Evolutionary conservation across 2,329 filamentous ascomycete genomes (phyloP).

Genomic region (Cladobotryum protrusum): DNA sequence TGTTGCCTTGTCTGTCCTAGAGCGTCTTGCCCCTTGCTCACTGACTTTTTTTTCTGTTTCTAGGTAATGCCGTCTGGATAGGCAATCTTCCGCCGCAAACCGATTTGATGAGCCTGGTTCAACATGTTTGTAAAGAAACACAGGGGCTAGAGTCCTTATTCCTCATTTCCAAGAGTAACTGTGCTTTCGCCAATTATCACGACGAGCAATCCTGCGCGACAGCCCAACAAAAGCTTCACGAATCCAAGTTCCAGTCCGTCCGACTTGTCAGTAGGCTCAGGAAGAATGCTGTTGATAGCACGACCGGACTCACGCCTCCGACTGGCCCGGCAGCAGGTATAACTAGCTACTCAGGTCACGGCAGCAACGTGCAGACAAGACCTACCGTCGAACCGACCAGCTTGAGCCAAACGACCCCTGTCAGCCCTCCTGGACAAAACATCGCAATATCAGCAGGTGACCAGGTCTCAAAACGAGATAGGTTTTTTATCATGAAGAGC

Average conservation of each 20-base stretch:
- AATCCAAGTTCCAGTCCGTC: slow-evolving; percentile 81
- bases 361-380: slow-evolving; percentile 12
- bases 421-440: neutral
- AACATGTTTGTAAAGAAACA: slow-evolving; percentile 79
- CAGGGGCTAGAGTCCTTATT: slow-evolving; percentile 81
- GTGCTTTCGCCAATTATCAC: slow-evolving; percentile 92
- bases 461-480: slow-evolving; percentile 47
- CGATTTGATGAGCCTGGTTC: slow-evolving; percentile 75
- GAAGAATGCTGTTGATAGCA: slow-evolving; percentile 44
- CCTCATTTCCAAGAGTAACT: slow-evolving; percentile 94
- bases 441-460: neutral
- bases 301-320: slow-evolving; percentile 43
- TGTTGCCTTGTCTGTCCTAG: slow-evolving; percentile 18
- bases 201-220: slow-evolving; percentile 68
- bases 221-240: slow-evolving; percentile 80
- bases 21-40: neutral
- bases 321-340: slow-evolving; percentile 47
- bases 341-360: slow-evolving; percentile 14
- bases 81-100: slow-evolving; percentile 86
- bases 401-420: neutral
- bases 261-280: slow-evolving; percentile 79
- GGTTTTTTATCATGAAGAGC: slow-evolving; percentile 90
- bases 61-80: slow-evolving; percentile 88
- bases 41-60: neutral
- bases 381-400: neutral